phyloP scores from a whole-genome alignment of 1,284 basidiomycete genomes.

The Melampsora larici-populina region DNA sequence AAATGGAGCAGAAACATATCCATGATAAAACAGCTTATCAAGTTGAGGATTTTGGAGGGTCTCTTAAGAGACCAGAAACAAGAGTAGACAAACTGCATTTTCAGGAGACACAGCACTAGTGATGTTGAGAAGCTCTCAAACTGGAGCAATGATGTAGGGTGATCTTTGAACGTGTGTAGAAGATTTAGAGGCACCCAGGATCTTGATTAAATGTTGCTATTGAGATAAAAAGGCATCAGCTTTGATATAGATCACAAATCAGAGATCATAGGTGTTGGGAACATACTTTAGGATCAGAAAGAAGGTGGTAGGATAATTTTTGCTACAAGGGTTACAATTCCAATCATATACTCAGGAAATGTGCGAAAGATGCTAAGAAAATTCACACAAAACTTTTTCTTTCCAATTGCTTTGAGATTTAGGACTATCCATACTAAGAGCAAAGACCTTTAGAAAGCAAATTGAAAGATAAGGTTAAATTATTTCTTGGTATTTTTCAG shows the following conservation, averaged over 20 bases:
- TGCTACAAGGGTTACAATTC: constrained; percentile 19
- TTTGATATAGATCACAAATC: no score
- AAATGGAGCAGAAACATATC: background rate
- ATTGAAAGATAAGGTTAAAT: background rate
- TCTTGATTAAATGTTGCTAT: constrained; percentile 40
- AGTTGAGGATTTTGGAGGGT: background rate
- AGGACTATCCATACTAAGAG: constrained; percentile 45
- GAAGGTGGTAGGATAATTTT: constrained; percentile 45
- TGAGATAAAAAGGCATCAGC: background rate
- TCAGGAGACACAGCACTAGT: constrained; percentile 43
- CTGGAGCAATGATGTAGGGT: constrained; percentile 45
- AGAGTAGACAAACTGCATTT: constrained; percentile 18
- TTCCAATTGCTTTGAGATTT: constrained; percentile 45
- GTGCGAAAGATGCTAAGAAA: no score
- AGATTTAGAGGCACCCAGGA: constrained; percentile 44
- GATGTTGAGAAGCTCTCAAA: constrained; percentile 44
- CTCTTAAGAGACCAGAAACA: background rate
- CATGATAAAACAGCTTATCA: background rate
- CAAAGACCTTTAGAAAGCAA: constrained; percentile 39
- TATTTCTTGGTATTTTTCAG: no score
- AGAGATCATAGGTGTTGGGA: background rate
- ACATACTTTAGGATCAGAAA: constrained; percentile 46
- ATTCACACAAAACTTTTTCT: constrained; percentile 25
- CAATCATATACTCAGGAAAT: no score
- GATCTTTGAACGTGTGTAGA: constrained; percentile 43